Evolutionary conservation across 2,329 filamentous ascomycete genomes (phyloP), one percentile per base, ranked within the genome.

Genomic region (Ascochyta viciae-villosae): DNA sequence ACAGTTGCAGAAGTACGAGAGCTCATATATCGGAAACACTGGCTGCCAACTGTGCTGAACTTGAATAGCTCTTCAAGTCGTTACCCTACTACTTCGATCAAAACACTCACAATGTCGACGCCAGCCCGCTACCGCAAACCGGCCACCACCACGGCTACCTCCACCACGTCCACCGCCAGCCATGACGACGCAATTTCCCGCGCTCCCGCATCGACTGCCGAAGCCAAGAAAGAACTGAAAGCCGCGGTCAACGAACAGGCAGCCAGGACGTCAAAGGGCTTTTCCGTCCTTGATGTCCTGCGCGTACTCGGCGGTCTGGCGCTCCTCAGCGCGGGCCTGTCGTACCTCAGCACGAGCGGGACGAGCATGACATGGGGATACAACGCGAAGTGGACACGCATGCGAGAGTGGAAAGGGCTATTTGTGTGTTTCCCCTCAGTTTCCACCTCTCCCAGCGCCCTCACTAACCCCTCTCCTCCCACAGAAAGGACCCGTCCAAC

Each of bases 281-380:
- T 74, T 31, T 73, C 71, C 0, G 47, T 75, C 37, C 66, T 92
- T 31, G 91, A 94, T 73, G 74, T 90, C 49, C 76, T 92, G 56
- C 88, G 90, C 29, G 82, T 93, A 27, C 68, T 92, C 41, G 83
- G 83, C 29, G 90, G 90, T 50, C 75, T 93, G 13, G 63, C 89
- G 31, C 64, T 91, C 39, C 84, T 88, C 42, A 90, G 86, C 23
- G 85, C 83, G 67, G 87, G 84, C 16, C 80, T 93, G 50, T 92
- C 89, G 77, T 94, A 93, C 76, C 85, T 93, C 61, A 82, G 90
- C 64, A 92, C 89, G 40, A 82, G 83, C 59, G 89, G 89, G 58
- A 85, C 91, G 71, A 71, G 65, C 39, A 65, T 76, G 63, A 74
- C 73, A 22, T 77, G 74, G 74, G 73, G 73, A 15, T 76, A 75